Evolutionary conservation across 2,329 filamentous ascomycete species (phyloP), one percentile per base, ranked within the genome.

Genomic region (Scytalidium lignicola): DNA sequence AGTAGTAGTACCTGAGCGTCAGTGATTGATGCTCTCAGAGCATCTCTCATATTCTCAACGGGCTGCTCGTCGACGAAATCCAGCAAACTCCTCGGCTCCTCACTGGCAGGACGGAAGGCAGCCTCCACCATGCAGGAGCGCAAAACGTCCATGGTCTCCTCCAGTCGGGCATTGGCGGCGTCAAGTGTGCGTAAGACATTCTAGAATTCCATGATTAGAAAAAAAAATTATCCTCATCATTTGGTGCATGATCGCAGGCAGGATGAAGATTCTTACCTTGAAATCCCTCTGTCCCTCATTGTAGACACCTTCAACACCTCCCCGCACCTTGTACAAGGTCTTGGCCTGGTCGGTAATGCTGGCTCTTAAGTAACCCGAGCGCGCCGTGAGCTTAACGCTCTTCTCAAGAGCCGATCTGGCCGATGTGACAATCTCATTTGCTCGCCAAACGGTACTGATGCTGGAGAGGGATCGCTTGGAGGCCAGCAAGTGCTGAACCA

Each of bases 401-500:
- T 93, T 86, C 63, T 95, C 88, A 55, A 96, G 76, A 28, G 88
- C 80, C 26, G 77, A 73, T 28, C 90, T 85, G 3, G 90, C 89
- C 13, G 80, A 75, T 18, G 82, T 89, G 41, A 93, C 86, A 49
- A 96, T 83, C 62, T 95, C 87, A 63, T 93, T 91, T 56, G 90
- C 91, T 51, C 88, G 87, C 64, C 88, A 85, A 46, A 96, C 89
- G 52, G 88, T 83, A 40, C 77, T 82, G 65, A 95, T 90, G 10
- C 90, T 90, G 15, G 87, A 88, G 3, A 97, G 78, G 1, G 91
- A 91, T 41, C 89, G 83, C 66, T 96, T 96, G 8, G 92, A 88
- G 23, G 86, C 85, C 39, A 96, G 82, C 29, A 96, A 85, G 69
- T 95, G 84, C 47, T 83, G 80, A 49, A 96, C 88, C 41, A 97